phyloP scores from a whole-genome alignment of 768 basidiomycete species.

The Agrocybe praecox region DNA sequence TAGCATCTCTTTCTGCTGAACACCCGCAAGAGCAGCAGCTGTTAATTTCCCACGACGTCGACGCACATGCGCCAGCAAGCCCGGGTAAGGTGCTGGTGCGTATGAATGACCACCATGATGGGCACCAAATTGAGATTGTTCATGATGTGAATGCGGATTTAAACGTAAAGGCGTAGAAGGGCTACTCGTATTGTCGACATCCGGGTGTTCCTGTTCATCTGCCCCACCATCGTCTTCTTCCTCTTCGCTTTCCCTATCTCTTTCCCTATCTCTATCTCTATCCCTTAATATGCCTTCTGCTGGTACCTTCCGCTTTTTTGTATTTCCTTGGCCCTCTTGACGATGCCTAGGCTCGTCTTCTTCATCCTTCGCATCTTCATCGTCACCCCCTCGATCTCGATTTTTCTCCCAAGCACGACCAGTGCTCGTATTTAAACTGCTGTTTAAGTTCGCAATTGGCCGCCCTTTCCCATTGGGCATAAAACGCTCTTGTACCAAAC shows the following conservation, averaged over 20 bases:
- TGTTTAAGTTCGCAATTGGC: not conserved
- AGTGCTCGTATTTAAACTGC: not conserved
- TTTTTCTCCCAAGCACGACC: conserved; percentile 38
- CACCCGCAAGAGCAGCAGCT: conserved; percentile 63
- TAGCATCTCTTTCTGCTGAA: conserved; percentile 77
- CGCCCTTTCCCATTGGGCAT: not conserved
- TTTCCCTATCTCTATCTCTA: conserved; percentile 17
- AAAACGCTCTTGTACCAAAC: not conserved
- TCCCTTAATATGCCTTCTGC: conserved; percentile 56
- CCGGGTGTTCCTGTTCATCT: not conserved
- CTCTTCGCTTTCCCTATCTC: conserved; percentile 18
- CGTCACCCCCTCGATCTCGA: conserved; percentile 52
- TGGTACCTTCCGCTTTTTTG: conserved; percentile 89
- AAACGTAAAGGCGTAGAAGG: not conserved
- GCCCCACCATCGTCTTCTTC: conserved; percentile 1
- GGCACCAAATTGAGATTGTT: not conserved
- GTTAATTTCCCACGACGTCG: conserved; percentile 47
- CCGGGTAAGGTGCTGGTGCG: conserved; percentile 25
- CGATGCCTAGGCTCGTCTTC: not conserved
- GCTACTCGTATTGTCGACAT: not conserved
- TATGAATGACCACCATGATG: conserved; percentile 8
- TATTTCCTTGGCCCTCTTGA: conserved; percentile 71
- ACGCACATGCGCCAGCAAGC: conserved; percentile 22
- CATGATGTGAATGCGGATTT: not conserved
- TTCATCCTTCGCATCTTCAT: conserved; percentile 42